A percentile compares a stretch with the other conserved stretches of the same genome.
Evolutionary conservation across 2,329 filamentous ascomycete genomes (phyloP).

Genomic region (Exophiala aquamarina): DNA sequence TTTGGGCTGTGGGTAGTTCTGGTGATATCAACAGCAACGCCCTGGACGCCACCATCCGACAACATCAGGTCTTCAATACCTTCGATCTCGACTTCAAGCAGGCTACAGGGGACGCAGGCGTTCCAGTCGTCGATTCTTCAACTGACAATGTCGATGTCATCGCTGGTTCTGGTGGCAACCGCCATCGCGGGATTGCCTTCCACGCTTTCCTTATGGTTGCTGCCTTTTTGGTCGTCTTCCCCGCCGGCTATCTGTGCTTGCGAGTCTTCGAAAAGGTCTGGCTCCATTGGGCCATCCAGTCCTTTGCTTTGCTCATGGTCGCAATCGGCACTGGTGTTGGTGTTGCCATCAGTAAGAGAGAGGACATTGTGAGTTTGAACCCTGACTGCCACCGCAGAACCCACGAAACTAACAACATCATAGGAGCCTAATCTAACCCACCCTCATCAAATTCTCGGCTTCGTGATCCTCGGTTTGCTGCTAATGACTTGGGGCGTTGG

Average conservation of each 20-base stretch:
- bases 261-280: slow-evolving; percentile 52
- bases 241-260: slow-evolving; percentile 56
- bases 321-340: slow-evolving; percentile 55
- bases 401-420: slow-evolving; percentile 8
- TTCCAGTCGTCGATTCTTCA: slow-evolving; percentile 38
- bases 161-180: slow-evolving; percentile 7
- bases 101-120: slow-evolving; percentile 48
- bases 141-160: slow-evolving; percentile 36
- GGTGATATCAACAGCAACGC: slow-evolving; percentile 45
- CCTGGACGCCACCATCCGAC: slow-evolving; percentile 46
- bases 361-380: slow-evolving; percentile 53
- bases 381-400: slow-evolving; percentile 3
- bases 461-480: slow-evolving; percentile 54
- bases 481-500: slow-evolving; percentile 57
- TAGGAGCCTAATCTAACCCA: slow-evolving; percentile 53
- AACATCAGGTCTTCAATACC: slow-evolving; percentile 54
- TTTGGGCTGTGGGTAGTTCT: slow-evolving; percentile 58
- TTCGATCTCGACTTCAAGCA: slow-evolving; percentile 58
- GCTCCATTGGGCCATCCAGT: slow-evolving; percentile 58
- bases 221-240: slow-evolving; percentile 56
- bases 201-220: slow-evolving; percentile 55
- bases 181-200: slow-evolving; percentile 25
- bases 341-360: slow-evolving; percentile 52
- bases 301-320: slow-evolving; percentile 49
- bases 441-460: slow-evolving; percentile 60